A percentile compares a stretch with the other conserved stretches of the same genome.
phyloP scores from a whole-genome alignment of 1,284 basidiomycete genomes.

The Cystobasidium slooffiae region DNA sequence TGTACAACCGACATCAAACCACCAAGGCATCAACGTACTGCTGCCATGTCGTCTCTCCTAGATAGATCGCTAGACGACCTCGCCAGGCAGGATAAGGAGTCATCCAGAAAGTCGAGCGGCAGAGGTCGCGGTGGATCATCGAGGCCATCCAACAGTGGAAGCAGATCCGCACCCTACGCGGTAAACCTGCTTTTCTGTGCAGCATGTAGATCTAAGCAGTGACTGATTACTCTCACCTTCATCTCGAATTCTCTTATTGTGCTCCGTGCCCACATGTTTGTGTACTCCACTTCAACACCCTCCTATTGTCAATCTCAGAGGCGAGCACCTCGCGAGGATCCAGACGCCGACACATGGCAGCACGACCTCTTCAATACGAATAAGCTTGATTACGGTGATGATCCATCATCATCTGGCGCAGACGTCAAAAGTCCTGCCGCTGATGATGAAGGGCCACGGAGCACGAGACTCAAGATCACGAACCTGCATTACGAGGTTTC shows the following conservation, averaged over 20 bases:
- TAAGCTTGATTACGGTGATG: slow-evolving; percentile 43
- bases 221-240: background rate
- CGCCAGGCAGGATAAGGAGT: slow-evolving; percentile 17
- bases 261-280: background rate
- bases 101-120: background rate
- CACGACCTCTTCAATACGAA: slow-evolving; percentile 43
- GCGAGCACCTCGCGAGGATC: slow-evolving; percentile 20
- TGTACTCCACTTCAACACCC: background rate
- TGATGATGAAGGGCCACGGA: slow-evolving; percentile 49
- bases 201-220: background rate
- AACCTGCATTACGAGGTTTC: slow-evolving; percentile 94
- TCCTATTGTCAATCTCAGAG: slow-evolving; percentile 14
- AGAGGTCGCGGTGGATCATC: slow-evolving; percentile 17
- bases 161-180: slow-evolving; percentile 27
- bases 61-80: slow-evolving; percentile 42
- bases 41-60: slow-evolving; percentile 31
- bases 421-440: background rate
- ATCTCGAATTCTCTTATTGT: background rate
- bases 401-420: slow-evolving; percentile 22
- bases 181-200: background rate
- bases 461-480: slow-evolving; percentile 75
- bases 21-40: background rate
- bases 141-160: slow-evolving; percentile 3
- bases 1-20: background rate
- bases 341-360: slow-evolving; percentile 33